phyloP scores from a whole-genome alignment of 495 filamentous ascomycete genomes.

The Trichocladium antarcticum region DNA sequence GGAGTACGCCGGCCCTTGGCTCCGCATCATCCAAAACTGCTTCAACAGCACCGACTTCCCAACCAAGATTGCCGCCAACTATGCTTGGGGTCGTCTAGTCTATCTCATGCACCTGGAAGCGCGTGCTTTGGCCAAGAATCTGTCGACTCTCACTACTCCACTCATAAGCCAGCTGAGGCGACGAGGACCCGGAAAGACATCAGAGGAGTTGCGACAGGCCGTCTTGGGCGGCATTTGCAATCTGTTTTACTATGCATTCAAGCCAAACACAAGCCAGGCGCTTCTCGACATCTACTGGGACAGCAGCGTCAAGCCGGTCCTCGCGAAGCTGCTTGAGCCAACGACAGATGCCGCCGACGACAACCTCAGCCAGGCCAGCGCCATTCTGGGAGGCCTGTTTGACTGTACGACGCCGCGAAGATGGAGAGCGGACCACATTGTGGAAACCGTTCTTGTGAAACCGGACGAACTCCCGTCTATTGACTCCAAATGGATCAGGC shows the following conservation, averaged over 20 bases:
- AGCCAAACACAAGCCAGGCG: conserved; percentile 47
- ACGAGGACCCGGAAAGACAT: conserved; percentile 45
- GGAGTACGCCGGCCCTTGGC: conserved; percentile 60
- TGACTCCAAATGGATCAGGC: conserved; percentile 81
- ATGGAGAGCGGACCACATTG: conserved; percentile 64
- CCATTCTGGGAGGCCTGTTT: conserved; percentile 58
- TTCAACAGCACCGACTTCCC: conserved; percentile 68
- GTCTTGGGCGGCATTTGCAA: conserved; percentile 62
- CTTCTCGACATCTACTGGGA: conserved; percentile 75
- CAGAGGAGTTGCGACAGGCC: conserved; percentile 46
- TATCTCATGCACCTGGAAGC: conserved; percentile 55
- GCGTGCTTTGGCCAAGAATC: conserved; percentile 45
- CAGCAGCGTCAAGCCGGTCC: conserved; percentile 48
- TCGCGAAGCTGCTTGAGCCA: conserved; percentile 36
- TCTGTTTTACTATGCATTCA: conserved; percentile 77
- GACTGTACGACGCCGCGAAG: conserved; percentile 50
- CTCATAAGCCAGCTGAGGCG: conserved; percentile 58
- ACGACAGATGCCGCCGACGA: conserved; percentile 22
- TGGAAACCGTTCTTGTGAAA: conserved; percentile 44
- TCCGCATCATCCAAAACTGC: conserved; percentile 65
- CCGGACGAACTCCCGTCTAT: conserved; percentile 65
- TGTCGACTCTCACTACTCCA: conserved; percentile 59
- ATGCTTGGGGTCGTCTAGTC: conserved; percentile 75
- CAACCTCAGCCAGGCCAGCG: conserved; percentile 42
- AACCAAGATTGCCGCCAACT: conserved; percentile 63